Percentiles rank a stretch among this genome's conserved stretches.
Evolutionary conservation across 306 rosid genomes (phyloP).

Genomic region (Sesbania bispinosa): DNA sequence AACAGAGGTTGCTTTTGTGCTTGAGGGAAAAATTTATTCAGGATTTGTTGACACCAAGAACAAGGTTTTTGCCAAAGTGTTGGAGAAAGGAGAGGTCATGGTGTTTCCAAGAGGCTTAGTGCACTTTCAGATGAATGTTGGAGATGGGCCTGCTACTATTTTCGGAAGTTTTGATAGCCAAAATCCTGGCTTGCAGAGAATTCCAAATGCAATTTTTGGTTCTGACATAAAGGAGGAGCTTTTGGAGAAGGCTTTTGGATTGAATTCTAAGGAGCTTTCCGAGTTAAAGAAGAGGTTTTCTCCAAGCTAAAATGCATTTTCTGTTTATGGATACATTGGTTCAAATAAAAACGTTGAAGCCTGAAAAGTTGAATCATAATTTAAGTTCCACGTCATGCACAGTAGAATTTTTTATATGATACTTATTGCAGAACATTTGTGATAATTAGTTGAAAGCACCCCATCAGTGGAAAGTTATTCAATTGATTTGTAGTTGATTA

Average conservation of each 20-base stretch:
- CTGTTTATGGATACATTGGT: background rate
- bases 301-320: conserved; percentile 24
- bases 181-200: conserved; percentile 73
- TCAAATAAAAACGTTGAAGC: conserved; percentile 10
- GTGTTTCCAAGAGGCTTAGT: conserved; percentile 81
- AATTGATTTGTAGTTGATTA: conserved; percentile 18
- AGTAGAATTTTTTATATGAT: background rate
- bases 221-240: conserved; percentile 75
- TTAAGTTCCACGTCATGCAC: background rate
- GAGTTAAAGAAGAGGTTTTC: conserved; percentile 61
- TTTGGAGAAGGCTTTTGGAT: conserved; percentile 84
- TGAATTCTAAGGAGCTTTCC: conserved; percentile 55
- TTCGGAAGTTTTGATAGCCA: conserved; percentile 91
- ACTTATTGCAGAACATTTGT: background rate
- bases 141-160: conserved; percentile 69
- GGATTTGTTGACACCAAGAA: conserved; percentile 78
- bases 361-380: background rate
- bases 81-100: conserved; percentile 92
- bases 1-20: conserved; percentile 73
- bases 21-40: conserved; percentile 70
- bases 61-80: conserved; percentile 66
- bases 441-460: background rate
- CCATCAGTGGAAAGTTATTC: background rate
- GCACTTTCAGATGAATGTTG: conserved; percentile 94
- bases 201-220: conserved; percentile 72